Base-by-base conservation (phyloP, 495 filamentous ascomycete genomes). In the Platismatia glauca region DNA sequence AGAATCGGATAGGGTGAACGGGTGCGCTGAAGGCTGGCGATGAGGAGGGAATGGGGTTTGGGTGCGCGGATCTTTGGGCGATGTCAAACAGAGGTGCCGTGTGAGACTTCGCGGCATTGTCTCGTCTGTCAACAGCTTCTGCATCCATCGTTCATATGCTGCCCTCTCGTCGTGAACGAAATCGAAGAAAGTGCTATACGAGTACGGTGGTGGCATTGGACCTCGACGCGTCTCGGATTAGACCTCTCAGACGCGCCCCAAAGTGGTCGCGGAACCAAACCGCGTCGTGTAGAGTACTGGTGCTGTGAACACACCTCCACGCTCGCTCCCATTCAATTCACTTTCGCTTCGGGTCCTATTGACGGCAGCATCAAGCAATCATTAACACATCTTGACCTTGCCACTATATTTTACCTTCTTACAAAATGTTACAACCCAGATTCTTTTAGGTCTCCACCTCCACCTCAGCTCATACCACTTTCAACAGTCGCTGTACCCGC, bases 21-120 rank as follows among this genome's bases (percentile, higher is more conserved):
- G 91, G 91, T 4, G 90, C 95, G 34, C 82, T 89, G 74, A 96
- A 96, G 38, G 84, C 91, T 55, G 91, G 90, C 15, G 91, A 95
- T 1, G 91, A 96, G 4, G 91, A 96, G 12, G 88, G 88, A 52
- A 94, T 86, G 35, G 78, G 78, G 68, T 88, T 82, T 29, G 66
- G 57, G 61, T 67, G 67, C 53, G 74, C 71, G 39, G 71, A 65
- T 55, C 68, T 74, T 52, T 65, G 59, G 38, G 66, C 58, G 2
- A 55, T 41, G 38, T 67, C 59, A 61, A 69, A 73, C 27, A 69
- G 46, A 38, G 66, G 48, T 53, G 70, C 70, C 9, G 65, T 64
- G 53, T 57, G 67, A 58, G 52, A 56, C 8, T 35, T 16, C 16
- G 44, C 2, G 31, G 16, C 11, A 33, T 29, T 18, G 4, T 56